Conservation (phyloP, 2,329 filamentous ascomycete genomes). For the Paraconiothyrium sp. region DNA sequence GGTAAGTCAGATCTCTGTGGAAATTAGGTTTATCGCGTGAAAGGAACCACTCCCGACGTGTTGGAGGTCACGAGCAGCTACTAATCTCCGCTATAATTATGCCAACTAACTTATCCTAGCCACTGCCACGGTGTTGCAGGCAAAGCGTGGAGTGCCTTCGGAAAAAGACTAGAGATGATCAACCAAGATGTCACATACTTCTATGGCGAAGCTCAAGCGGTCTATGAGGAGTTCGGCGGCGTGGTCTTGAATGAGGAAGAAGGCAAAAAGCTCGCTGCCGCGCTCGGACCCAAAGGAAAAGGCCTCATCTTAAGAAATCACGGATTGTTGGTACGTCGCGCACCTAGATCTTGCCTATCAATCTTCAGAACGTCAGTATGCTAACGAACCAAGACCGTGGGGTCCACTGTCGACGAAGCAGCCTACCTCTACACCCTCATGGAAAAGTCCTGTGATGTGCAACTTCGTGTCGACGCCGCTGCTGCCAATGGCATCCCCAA, state of each 20-base stretch:
- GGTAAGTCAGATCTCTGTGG: slow-evolving; percentile 32
- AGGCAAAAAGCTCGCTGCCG: slow-evolving; percentile 69
- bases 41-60: no score
- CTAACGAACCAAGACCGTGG: slow-evolving; percentile 63
- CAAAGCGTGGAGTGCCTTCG: slow-evolving; percentile 74
- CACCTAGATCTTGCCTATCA: not conserved
- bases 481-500: slow-evolving; percentile 63
- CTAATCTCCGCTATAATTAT: no score
- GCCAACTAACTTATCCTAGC: slow-evolving; percentile 10
- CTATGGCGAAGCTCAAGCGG: slow-evolving; percentile 68
- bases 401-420: slow-evolving; percentile 77
- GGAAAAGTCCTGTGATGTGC: slow-evolving; percentile 74
- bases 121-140: slow-evolving; percentile 74
- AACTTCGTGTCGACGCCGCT: slow-evolving; percentile 74
- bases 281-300: slow-evolving; percentile 69
- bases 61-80: no score
- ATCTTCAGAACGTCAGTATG: not conserved
- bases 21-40: not conserved
- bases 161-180: slow-evolving; percentile 72
- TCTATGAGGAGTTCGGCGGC: slow-evolving; percentile 72
- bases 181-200: slow-evolving; percentile 74
- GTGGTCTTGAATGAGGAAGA: slow-evolving; percentile 72
- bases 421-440: slow-evolving; percentile 74
- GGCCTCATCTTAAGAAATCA: slow-evolving; percentile 76
- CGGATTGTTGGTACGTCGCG: slow-evolving; percentile 63